Evolutionary conservation across 2,329 filamentous ascomycete species (phyloP), one percentile per base, ranked within the genome.

Genomic region (Hymenoscyphus repandus): DNA sequence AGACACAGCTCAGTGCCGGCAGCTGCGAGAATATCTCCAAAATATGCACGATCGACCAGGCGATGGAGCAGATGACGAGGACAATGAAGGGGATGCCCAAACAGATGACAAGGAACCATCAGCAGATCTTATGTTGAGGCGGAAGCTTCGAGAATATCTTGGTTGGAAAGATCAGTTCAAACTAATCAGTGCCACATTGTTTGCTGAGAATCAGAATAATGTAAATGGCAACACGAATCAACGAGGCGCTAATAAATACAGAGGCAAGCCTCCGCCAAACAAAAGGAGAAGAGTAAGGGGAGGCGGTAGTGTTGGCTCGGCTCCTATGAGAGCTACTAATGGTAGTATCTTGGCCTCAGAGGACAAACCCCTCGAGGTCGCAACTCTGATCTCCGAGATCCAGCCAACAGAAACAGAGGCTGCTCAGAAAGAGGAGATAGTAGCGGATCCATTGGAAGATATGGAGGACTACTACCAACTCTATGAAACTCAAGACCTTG

Each of bases 401-500:
- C 82, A 88, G 58, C 83, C 88, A n/a, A 90, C 85, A 0, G 88
- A 89, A 59, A 76, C 82, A 33, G 90, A 95, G 65, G 78, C 83
- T 15, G 76, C 79, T 38, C 83, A 90, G 58, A 95, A 92, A 65
- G 78, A 83, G 2, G 88, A 92, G 52, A 76, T 95, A 20, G 75
- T 83, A 2, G 74, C 81, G 5, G 93, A 97, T 67, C 86, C 89
- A 1, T 75, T 96, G 6, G 87, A 95, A 43, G 80, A 95, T 64
- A 92, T 93, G 86, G 91, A 96, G 57, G 86, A 92, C 59, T 93
- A 86, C 70, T 97, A 91, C 66, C 82, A 93, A 67, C 77, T 97
- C 31, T 96, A 92, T 67, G 88, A 95, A 49, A 93, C 95, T 83
- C 80, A 89, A 59, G 88, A 96, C 58, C 74, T 97, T 17, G 78